Conservation (phyloP, 192 early-diverging fungal genomes). For the Nowakowskiella sp. region DNA sequence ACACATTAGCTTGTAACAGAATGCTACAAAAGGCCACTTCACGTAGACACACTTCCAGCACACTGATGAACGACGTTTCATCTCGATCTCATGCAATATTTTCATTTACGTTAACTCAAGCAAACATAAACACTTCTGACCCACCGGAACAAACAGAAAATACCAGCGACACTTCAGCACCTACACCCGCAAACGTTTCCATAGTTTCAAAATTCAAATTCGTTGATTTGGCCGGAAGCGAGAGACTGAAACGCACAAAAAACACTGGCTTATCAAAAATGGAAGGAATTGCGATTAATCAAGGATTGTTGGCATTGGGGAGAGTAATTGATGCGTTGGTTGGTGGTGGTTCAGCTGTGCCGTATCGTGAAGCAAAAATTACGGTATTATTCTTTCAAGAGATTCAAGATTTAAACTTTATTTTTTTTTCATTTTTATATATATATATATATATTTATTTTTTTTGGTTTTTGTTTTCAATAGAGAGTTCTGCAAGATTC, state of each 20-base stretch:
- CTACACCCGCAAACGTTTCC: constrained; percentile 6
- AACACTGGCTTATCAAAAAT: constrained; percentile 77
- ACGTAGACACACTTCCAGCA: constrained; percentile 72
- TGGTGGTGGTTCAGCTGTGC: constrained; percentile 58
- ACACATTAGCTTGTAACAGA: constrained; percentile 4
- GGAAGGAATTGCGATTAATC: constrained; percentile 92
- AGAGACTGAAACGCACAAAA: constrained; percentile 71
- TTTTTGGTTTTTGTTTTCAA: too few relatives aligned
- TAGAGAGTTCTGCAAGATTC: constrained; percentile 76
- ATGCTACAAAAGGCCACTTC: constrained; percentile 62
- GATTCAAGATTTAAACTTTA: too few relatives aligned
- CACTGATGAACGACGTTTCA: constrained; percentile 86
- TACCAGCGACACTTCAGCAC: constrained; percentile 4
- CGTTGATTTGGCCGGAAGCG: constrained; percentile 90
- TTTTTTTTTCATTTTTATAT: too few relatives aligned
- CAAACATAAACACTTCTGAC: constrained; percentile 28
- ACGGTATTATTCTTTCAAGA: constrained; percentile 55
- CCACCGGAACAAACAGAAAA: not conserved
- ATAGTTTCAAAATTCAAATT: constrained; percentile 84
- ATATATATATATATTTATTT: too few relatives aligned
- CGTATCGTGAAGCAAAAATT: constrained; percentile 90
- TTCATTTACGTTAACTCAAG: constrained; percentile 68
- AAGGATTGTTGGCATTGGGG: constrained; percentile 82
- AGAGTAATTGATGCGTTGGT: constrained; percentile 91
- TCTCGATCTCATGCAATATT: constrained; percentile 96